Evolutionary conservation across 306 rosid species (phyloP).

Genomic region (Dryas drummondii): DNA sequence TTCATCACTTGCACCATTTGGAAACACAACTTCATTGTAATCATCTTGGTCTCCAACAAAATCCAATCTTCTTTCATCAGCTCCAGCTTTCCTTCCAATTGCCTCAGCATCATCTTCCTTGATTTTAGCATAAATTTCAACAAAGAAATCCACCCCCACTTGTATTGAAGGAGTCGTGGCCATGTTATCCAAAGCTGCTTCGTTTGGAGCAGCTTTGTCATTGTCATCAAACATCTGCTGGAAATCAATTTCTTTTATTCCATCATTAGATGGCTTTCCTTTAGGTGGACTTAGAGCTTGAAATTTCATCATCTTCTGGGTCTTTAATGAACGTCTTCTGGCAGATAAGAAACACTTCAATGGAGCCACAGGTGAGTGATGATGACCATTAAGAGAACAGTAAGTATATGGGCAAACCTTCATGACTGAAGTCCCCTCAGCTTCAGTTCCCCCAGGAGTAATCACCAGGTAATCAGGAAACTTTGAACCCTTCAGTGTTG

Average conservation of each 20-base stretch:
- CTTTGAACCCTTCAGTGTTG: slow-evolving; percentile 76
- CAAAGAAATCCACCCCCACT: slow-evolving; percentile 42
- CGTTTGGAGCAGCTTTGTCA: slow-evolving; percentile 22
- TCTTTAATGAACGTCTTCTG: slow-evolving; percentile 63
- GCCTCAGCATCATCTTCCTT: slow-evolving; percentile 23
- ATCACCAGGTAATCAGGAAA: slow-evolving; percentile 69
- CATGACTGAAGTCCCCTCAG: slow-evolving; percentile 70
- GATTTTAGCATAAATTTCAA: slow-evolving; percentile 55
- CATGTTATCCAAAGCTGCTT: neutral
- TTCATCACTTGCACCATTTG: slow-evolving; percentile 25
- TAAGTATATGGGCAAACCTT: slow-evolving; percentile 86
- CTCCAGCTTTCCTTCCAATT: slow-evolving; percentile 7
- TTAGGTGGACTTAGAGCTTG: slow-evolving; percentile 45
- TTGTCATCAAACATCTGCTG: slow-evolving; percentile 27
- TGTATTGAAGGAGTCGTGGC: neutral
- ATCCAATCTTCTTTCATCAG: neutral
- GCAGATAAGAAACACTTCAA: slow-evolving; percentile 78
- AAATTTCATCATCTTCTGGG: slow-evolving; percentile 48
- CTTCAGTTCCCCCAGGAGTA: slow-evolving; percentile 68
- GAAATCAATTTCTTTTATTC: slow-evolving; percentile 25
- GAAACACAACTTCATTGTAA: slow-evolving; percentile 9
- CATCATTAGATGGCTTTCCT: slow-evolving; percentile 32
- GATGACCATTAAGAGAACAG: slow-evolving; percentile 95
- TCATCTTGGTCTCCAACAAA: slow-evolving; percentile 10
- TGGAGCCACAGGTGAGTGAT: slow-evolving; percentile 60